Evolutionary conservation across 2,329 filamentous ascomycete genomes (phyloP).

Genomic region (Myrmaecium sp.): DNA sequence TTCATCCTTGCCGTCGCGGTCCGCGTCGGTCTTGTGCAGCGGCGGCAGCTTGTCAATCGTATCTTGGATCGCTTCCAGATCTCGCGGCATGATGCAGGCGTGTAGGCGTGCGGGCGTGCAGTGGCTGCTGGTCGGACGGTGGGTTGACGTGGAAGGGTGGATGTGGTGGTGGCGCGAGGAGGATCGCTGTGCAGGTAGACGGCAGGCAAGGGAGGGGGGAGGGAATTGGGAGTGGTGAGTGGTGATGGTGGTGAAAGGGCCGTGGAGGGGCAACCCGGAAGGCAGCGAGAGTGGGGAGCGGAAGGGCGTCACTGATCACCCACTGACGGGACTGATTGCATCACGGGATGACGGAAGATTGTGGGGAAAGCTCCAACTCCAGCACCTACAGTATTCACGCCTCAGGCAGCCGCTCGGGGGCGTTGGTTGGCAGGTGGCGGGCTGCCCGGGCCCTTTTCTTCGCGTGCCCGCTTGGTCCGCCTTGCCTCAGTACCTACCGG

Average conservation of each 20-base stretch:
- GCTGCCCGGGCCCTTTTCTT: no score
- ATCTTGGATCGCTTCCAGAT: constrained; percentile 17
- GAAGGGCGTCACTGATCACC: no score
- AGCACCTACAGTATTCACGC: no score
- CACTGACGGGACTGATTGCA: constrained; percentile 1
- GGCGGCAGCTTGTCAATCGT: constrained; percentile 20
- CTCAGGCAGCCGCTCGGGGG: no score
- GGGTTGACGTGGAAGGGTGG: neutral
- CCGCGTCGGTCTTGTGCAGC: constrained; percentile 14
- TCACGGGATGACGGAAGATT: no score
- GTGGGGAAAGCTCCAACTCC: no score
- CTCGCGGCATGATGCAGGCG: constrained; percentile 22
- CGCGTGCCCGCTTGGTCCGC: no score
- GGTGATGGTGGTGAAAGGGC: constrained; percentile 2
- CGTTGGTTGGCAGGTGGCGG: no score
- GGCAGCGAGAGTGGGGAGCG: no score
- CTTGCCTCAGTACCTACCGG: no score
- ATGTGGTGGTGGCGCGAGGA: neutral
- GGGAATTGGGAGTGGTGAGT: neutral
- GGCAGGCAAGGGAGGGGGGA: constrained; percentile 2
- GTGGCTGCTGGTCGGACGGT: neutral
- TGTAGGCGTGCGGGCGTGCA: neutral
- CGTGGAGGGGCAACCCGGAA: neutral
- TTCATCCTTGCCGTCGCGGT: neutral
- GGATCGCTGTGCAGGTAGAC: neutral